Evolutionary conservation across 257 asterid species (phyloP).

Genomic region (Henckelia pumila): DNA sequence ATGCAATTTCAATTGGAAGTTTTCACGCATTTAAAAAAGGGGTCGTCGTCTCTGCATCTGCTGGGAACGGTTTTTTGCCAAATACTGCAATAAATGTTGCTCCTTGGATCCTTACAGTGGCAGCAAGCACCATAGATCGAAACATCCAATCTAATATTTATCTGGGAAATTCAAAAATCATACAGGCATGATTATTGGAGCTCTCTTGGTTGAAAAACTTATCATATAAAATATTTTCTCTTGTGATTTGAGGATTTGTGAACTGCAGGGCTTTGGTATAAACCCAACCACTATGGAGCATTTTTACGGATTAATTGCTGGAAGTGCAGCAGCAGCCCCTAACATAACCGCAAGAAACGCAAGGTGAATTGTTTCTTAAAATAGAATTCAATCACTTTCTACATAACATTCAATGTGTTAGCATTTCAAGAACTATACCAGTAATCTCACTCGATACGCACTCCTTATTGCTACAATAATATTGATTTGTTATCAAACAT

Average conservation of each 20-base stretch:
- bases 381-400: not conserved
- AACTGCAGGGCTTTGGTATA: constrained; percentile 47
- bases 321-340: constrained; percentile 47
- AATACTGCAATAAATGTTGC: constrained; percentile 35
- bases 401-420: not conserved
- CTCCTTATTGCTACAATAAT: constrained; percentile 5
- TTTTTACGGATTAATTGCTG: constrained; percentile 39
- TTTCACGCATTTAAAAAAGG: constrained; percentile 48
- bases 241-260: constrained; percentile 19
- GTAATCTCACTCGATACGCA: not conserved
- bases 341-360: constrained; percentile 45
- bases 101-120: constrained; percentile 55
- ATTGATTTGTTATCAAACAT: not conserved
- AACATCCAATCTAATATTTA: constrained; percentile 36
- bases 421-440: not conserved
- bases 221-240: not conserved
- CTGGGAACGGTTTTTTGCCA: constrained; percentile 43
- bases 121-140: constrained; percentile 52
- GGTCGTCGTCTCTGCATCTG: constrained; percentile 42
- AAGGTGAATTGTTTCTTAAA: constrained; percentile 28
- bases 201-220: constrained; percentile 8
- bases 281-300: constrained; percentile 40
- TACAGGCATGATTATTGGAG: constrained; percentile 30
- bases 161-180: constrained; percentile 42
- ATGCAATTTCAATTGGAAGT: constrained; percentile 39